A percentile compares a stretch with the other conserved stretches of the same genome.
These are phyloP conservation scores for Pseudogymnoascus sp. DNA, from an alignment of 2,329 filamentous ascomycete genomes.

Conservation along the genomic window DNA sequence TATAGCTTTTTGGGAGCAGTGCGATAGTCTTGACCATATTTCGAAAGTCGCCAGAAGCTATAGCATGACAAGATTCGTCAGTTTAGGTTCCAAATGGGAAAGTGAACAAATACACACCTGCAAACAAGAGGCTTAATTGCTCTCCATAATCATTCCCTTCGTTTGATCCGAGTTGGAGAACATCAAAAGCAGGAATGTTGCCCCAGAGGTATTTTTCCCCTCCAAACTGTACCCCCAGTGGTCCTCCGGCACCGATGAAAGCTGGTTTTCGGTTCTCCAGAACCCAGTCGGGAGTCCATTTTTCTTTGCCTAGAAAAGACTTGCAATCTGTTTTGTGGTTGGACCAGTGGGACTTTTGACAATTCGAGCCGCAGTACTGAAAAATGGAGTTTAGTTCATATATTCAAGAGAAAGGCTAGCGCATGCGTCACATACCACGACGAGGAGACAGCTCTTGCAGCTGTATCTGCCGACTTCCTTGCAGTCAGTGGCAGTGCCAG, in stretches of 20 bases:
- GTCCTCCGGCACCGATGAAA: too few species aligned
- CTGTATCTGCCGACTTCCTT: neutral
- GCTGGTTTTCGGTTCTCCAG: conserved; percentile 9
- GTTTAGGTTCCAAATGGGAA: conserved; percentile 2
- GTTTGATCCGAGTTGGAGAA: conserved; percentile 30
- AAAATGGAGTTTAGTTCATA: conserved; percentile 37
- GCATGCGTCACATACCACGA: neutral
- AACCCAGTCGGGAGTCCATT: conserved; percentile 15
- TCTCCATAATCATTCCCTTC: conserved; percentile 24
- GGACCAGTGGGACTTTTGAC: conserved; percentile 11
- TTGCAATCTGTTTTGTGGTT: conserved; percentile 17
- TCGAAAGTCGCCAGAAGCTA: conserved; percentile 39
- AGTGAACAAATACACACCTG: conserved; percentile 18
- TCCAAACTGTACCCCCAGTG: conserved; percentile 12
- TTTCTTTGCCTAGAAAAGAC: conserved; percentile 12
- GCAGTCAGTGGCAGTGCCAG: neutral
- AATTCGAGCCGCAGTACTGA: conserved; percentile 15
- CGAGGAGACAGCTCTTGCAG: neutral
- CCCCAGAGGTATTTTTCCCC: conserved; percentile 34
- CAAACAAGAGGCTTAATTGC: conserved; percentile 32
- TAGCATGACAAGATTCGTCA: conserved; percentile 2
- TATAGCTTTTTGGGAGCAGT: conserved; percentile 28
- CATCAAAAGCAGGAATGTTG: conserved; percentile 35
- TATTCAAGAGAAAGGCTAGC: neutral
- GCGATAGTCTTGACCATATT: conserved; percentile 38